phyloP scores from a whole-genome alignment of 805 yeast genomes.

The Zygoascus flipseniorum region DNA sequence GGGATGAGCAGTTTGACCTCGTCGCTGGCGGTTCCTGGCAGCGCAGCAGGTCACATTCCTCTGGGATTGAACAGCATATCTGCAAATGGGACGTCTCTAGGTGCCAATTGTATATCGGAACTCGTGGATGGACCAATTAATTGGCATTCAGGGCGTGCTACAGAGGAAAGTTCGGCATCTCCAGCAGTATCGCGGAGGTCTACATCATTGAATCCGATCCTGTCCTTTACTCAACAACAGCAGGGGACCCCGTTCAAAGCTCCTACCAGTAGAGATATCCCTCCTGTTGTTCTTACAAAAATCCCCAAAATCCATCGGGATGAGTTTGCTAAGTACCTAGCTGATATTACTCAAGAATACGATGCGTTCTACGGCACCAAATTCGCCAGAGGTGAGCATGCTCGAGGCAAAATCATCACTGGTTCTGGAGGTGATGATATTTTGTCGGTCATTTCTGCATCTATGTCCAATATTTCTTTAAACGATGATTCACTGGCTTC shows the following conservation, averaged over 20 bases:
- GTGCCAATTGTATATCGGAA: constrained; percentile 71
- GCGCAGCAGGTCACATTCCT: constrained; percentile 6
- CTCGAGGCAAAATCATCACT: not conserved
- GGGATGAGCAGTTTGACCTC: constrained; percentile 1
- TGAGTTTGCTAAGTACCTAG: constrained; percentile 38
- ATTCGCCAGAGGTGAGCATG: constrained; percentile 3
- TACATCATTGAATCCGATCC: not conserved
- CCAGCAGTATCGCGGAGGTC: constrained; percentile 12
- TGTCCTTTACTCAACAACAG: not conserved
- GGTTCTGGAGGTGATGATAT: constrained; percentile 9
- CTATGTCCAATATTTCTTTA: constrained; percentile 5
- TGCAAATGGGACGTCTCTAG: constrained; percentile 44
- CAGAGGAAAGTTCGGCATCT: constrained; percentile 17
- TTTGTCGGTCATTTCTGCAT: constrained; percentile 10
- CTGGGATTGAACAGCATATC: constrained; percentile 34
- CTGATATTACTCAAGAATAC: constrained; percentile 37
- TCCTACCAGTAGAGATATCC: constrained; percentile 80
- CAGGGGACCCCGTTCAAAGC: constrained; percentile 21
- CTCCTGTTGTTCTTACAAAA: constrained; percentile 61
- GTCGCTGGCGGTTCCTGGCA: not conserved
- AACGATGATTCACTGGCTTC: not conserved
- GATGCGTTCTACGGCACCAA: constrained; percentile 19
- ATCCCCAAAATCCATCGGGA: constrained; percentile 38
- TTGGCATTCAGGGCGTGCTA: not conserved
- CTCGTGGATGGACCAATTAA: constrained; percentile 42